A percentile compares a stretch with the other conserved stretches of the same genome.
phyloP scores from a whole-genome alignment of 2,329 filamentous ascomycete genomes.

The Ustilaginoidea virens region DNA sequence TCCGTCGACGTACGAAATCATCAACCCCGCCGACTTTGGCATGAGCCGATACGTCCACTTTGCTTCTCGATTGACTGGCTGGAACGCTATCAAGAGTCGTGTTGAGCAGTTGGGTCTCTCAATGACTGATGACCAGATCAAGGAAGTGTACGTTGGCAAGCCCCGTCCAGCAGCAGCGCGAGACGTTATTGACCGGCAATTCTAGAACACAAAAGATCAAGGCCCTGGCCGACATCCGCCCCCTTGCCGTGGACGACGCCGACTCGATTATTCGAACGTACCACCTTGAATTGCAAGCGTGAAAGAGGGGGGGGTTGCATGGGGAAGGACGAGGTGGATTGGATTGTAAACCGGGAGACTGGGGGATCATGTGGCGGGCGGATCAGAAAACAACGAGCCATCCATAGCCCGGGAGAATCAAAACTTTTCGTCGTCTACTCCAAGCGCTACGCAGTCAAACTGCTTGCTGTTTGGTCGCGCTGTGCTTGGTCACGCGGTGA shows the following conservation, averaged over 20 bases:
- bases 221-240: conserved; percentile 70
- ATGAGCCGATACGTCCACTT: conserved; percentile 29
- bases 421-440: no score
- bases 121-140: conserved; percentile 17
- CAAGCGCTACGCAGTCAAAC: no score
- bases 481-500: no score
- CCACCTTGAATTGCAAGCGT: conserved; percentile 35
- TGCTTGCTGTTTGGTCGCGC: no score
- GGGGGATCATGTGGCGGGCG: no score
- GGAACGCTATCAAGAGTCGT: conserved; percentile 91
- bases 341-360: no score
- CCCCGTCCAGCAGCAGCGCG: no score
- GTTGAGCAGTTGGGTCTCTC: conserved; percentile 67
- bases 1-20: conserved; percentile 62
- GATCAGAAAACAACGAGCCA: no score
- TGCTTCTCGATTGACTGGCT: conserved; percentile 67
- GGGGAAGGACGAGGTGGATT: no score
- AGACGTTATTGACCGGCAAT: conserved; percentile 14
- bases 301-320: no score
- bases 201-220: conserved; percentile 56
- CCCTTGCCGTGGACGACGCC: conserved; percentile 76
- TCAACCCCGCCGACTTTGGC: conserved; percentile 56
- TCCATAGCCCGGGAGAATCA: no score
- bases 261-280: conserved; percentile 76
- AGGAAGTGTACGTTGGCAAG: conserved; percentile 14